Base-by-base conservation (phyloP, 2,329 filamentous ascomycete species). In the Colletotrichum melonis region DNA sequence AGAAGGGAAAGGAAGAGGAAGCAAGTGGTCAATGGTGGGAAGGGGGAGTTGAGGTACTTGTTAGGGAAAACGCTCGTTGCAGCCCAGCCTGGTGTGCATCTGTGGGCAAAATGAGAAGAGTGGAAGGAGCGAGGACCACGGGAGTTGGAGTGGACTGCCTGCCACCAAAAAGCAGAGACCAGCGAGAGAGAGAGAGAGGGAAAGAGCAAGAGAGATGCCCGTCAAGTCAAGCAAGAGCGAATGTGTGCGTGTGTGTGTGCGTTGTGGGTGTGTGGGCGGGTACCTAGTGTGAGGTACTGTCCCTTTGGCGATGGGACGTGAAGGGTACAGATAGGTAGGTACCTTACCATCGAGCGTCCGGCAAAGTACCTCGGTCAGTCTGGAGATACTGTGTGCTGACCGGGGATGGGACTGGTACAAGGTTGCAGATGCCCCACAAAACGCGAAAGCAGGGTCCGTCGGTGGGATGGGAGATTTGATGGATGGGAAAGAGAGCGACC, bases 1-100 rank as follows among this genome's bases (percentile, higher is more conserved):
- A 30, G 42, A 42, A 28, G 28, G 56, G 62, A 56, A 63, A 22
- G 62, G 62, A 54, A 52, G 63, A 52, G 63, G 68, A 58, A 63
- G 68, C 38, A 72, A 58, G 49, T 63, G 57, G 14, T 60, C n/a
- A 56, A 62, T 54, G 63, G 67, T 71, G 67, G 71, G 71, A 73
- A 70, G 70, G 67, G 70, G 66, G 12, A 70, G 67, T 70, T 73
- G 54, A 70, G 71, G 71, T 71, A 73, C 71, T 73, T 73, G 67
- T 73, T 70, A 72, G 70, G 69, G 69, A 62, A 73, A 73, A 73
- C 49, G 70, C 67, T 67, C 55, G 60, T 73, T 59, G 62, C 54
- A 66, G 56, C 62, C 60, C 71, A 70, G 71, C 67, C 71, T 49
- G 70, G 66, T 54, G 70, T 54, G 66, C 59, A 67, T 72, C 57